phyloP scores from a whole-genome alignment of 768 basidiomycete genomes.

The Lactarius sanguifluus region DNA sequence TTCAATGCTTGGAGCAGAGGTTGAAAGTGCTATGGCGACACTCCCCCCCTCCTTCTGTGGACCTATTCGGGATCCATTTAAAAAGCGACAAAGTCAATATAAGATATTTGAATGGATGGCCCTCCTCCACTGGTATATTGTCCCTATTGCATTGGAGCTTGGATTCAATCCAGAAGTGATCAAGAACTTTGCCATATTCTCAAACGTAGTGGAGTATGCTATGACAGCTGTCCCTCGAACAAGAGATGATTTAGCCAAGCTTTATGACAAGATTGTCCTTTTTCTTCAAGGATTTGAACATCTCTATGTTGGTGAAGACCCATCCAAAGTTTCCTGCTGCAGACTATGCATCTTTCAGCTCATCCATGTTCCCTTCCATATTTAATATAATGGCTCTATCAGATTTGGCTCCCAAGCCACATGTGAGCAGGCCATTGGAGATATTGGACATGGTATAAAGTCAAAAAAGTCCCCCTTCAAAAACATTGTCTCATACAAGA shows the following conservation, averaged over 20 bases:
- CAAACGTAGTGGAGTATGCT: too few species aligned
- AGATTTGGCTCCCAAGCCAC: too few species aligned
- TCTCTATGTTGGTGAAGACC: slow-evolving; percentile 5
- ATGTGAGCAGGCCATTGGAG: too few species aligned
- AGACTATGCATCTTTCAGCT: too few species aligned
- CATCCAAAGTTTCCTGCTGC: background rate
- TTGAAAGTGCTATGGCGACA: too few species aligned
- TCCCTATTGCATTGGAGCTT: background rate
- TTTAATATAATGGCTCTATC: too few species aligned
- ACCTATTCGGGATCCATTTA: background rate
- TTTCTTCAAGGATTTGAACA: slow-evolving; percentile 10
- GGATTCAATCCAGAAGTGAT: slow-evolving; percentile 27
- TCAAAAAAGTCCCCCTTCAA: too few species aligned
- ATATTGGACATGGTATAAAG: too few species aligned
- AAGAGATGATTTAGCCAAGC: background rate
- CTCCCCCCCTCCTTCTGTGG: background rate
- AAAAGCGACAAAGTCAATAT: background rate
- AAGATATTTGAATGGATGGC: slow-evolving; percentile 3
- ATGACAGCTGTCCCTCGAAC: background rate
- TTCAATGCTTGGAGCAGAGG: too few species aligned
- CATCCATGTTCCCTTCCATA: too few species aligned
- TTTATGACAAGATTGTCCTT: background rate
- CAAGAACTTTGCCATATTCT: slow-evolving; percentile 7
- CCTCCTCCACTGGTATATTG: slow-evolving; percentile 4
- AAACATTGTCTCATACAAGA: too few species aligned